Base-by-base conservation (phyloP, 257 asterid genomes). In the Hygrophila difformis region DNA sequence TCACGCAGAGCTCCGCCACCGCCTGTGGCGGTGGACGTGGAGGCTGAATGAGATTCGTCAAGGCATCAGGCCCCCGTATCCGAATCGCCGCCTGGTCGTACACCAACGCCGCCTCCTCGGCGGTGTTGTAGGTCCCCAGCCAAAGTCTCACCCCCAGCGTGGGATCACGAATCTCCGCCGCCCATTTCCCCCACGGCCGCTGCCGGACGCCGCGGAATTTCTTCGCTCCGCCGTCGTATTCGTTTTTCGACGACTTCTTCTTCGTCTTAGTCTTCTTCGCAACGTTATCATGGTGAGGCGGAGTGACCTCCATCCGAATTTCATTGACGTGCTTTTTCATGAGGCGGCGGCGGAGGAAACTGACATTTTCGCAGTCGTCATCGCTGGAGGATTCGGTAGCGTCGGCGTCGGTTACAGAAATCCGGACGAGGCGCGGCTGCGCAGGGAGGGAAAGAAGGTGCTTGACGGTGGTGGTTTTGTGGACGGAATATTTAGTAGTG, bases 131-230 rank as follows among this genome's bases (percentile, higher is more conserved):
- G 1, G 94, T 87, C 11, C 97, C 93, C 9, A 87, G 62, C 97
- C 97, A 87, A 7, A 63, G 19, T 49, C 97, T 59, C 8, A 42
- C 12, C 59, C 72, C 59, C 62, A 21, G 57, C 11, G 18, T 28
- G 12, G 97, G 84, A 28, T 87, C 81, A 0, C 97, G 78, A 9
- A 87, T 87, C 77, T 87, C 97, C 3, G 95, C 94, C 8, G 93
- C 67, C 87, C 84, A 87, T 55, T 68, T 80, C 0, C 97, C 97
- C 97, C 94, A 87, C 8, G 87, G 85, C 62, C 94, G 68, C 53
- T 43, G 79, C 53, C 97, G 43, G 0, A 87, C 94, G 8, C 97
- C 97, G 16, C 91, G 76, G 43, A 38, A 87, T 50, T 83, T 87
- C 66, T 51, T 70, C 18, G 6, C 52, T 1, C 26, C 12, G 46